A percentile compares a stretch with the other conserved stretches of the same genome.
These are phyloP conservation scores for Paraconiothyrium brasiliense DNA, from an alignment of 2,329 filamentous ascomycete genomes.

Conservation along the genomic window DNA sequence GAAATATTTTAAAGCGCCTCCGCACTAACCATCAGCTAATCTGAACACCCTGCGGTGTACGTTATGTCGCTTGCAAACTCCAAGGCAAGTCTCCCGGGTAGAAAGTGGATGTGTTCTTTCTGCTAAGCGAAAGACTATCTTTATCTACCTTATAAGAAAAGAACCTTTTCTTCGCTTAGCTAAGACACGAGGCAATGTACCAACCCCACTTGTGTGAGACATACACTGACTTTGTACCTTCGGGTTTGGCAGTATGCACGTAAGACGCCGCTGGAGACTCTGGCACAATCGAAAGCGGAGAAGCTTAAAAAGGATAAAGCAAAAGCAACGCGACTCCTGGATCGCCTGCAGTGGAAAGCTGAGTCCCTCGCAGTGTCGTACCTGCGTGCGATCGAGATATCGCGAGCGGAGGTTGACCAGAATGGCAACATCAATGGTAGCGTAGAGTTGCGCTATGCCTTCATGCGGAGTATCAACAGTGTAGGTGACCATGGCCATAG, in stretches of 20 bases:
- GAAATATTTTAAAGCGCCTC: background rate
- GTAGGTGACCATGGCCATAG: slow-evolving; percentile 22
- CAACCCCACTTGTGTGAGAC: too few relatives aligned
- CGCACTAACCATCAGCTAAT: background rate
- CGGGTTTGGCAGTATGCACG: slow-evolving; percentile 31
- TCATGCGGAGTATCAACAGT: slow-evolving; percentile 29
- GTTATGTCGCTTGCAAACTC: slow-evolving; percentile 33
- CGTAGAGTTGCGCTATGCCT: slow-evolving; percentile 21
- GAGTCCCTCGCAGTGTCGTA: slow-evolving; percentile 44
- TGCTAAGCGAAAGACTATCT: too few relatives aligned
- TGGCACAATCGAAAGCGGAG: slow-evolving; percentile 36
- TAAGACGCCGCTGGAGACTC: slow-evolving; percentile 37
- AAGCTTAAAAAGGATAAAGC: slow-evolving; percentile 44
- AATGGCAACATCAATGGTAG: slow-evolving; percentile 18
- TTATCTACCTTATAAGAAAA: too few relatives aligned
- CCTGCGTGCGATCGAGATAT: slow-evolving; percentile 37
- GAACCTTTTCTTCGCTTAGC: too few relatives aligned
- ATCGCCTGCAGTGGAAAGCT: slow-evolving; percentile 48
- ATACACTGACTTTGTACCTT: too few relatives aligned
- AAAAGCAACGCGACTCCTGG: slow-evolving; percentile 36
- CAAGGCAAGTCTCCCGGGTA: slow-evolving; percentile 14
- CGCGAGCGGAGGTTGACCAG: slow-evolving; percentile 28
- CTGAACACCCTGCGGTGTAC: background rate
- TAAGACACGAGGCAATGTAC: too few relatives aligned
- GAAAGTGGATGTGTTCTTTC: too few relatives aligned